A percentile compares a stretch with the other conserved stretches of the same genome.
These are phyloP conservation scores for Magnolia kwangsiensis DNA, from an alignment of 164 flowering plant genomes.

Conservation along the genomic window DNA sequence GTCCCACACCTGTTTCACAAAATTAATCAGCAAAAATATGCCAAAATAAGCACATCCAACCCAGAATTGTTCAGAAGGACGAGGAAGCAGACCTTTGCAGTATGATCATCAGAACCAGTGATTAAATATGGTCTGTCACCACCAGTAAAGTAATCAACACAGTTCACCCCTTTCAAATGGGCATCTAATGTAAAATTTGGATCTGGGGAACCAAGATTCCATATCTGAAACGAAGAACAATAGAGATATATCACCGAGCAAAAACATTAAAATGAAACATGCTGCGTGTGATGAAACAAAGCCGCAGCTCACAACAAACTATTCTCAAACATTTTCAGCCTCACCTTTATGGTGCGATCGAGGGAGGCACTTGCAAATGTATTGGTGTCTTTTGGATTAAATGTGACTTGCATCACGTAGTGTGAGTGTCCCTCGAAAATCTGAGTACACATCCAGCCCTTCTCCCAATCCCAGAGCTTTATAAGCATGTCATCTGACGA, in stretches of 20 bases:
- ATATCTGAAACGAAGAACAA: conserved; percentile 42
- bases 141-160: conserved; percentile 90
- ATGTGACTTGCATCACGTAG: conserved; percentile 96
- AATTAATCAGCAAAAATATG: conserved; percentile 7
- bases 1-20: conserved; percentile 74
- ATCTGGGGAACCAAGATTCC: conserved; percentile 94
- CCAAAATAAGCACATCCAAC: neutral
- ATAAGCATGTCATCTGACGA: conserved; percentile 96
- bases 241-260: neutral
- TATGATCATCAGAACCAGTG: conserved; percentile 96
- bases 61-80: neutral
- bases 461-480: conserved; percentile 98
- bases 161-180: conserved; percentile 90
- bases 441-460: conserved; percentile 84
- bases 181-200: conserved; percentile 93
- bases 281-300: neutral
- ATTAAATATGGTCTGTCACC: conserved; percentile 86
- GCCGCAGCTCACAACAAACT: neutral
- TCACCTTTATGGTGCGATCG: conserved; percentile 91
- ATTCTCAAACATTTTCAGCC: neutral
- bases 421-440: conserved; percentile 96
- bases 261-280: neutral
- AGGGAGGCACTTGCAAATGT: conserved; percentile 98
- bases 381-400: conserved; percentile 93
- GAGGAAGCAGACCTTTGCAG: conserved; percentile 65